These are phyloP conservation scores for Ustilago crameri DNA, from an alignment of 1,284 basidiomycete species.

Conservation along the genomic window DNA sequence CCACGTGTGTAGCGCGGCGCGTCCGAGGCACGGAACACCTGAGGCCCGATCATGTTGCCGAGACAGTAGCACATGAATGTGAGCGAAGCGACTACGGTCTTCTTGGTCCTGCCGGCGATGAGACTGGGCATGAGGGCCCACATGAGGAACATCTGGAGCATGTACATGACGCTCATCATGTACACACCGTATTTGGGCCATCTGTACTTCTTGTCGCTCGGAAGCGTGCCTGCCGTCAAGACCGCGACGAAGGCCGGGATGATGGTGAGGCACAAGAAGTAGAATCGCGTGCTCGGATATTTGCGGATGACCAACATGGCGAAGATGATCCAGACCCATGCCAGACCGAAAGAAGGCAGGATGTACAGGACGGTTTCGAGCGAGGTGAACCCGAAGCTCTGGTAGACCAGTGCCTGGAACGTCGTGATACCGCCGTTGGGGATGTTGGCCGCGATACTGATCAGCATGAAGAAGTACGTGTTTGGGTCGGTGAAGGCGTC, in stretches of 20 bases:
- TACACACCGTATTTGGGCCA: slow-evolving; percentile 62
- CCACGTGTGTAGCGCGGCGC: slow-evolving; percentile 64
- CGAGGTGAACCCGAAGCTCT: slow-evolving; percentile 52
- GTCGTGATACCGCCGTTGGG: slow-evolving; percentile 56
- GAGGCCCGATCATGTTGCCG: slow-evolving; percentile 51
- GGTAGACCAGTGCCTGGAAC: slow-evolving; percentile 56
- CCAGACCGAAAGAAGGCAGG: slow-evolving; percentile 60
- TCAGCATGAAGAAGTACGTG: slow-evolving; percentile 63
- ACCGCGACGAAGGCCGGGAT: slow-evolving; percentile 22
- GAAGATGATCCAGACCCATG: slow-evolving; percentile 64
- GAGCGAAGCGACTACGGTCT: slow-evolving; percentile 56
- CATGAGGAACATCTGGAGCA: slow-evolving; percentile 58
- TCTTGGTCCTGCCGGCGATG: slow-evolving; percentile 66
- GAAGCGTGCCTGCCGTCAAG: slow-evolving; percentile 36
- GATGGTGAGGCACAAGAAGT: slow-evolving; percentile 59
- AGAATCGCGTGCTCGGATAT: slow-evolving; percentile 53
- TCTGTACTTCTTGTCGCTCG: slow-evolving; percentile 30
- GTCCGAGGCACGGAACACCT: slow-evolving; percentile 63
- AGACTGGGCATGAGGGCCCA: slow-evolving; percentile 64
- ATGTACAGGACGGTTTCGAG: slow-evolving; percentile 62
- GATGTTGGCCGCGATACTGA: slow-evolving; percentile 50
- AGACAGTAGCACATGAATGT: slow-evolving; percentile 65
- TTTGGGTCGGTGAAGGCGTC: slow-evolving; percentile 32
- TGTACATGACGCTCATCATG: slow-evolving; percentile 59
- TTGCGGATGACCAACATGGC: slow-evolving; percentile 60